A percentile compares a stretch with the other conserved stretches of the same genome.
These are phyloP conservation scores for Metarhizium brunneum DNA, from an alignment of 2,329 filamentous ascomycete species.

Conservation along the genomic window DNA sequence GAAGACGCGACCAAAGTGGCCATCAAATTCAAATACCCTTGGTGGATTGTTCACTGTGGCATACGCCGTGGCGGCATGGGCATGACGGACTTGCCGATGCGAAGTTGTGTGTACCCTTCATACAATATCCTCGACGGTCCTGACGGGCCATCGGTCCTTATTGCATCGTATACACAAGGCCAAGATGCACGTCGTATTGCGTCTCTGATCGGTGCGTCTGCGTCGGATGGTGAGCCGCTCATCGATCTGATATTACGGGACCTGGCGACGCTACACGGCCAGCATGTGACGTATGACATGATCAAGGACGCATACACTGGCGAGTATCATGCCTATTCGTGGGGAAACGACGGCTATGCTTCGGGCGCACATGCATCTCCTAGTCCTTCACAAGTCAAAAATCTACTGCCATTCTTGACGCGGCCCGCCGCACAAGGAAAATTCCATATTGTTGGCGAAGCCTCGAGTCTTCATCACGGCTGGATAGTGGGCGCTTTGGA, in stretches of 20 bases:
- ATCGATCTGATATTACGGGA: background rate
- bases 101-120: constrained; percentile 26
- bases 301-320: background rate
- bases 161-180: constrained; percentile 26
- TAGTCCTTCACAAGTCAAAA: background rate
- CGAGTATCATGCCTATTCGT: background rate
- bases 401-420: background rate
- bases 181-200: constrained; percentile 26
- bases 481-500: no score
- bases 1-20: constrained; percentile 22
- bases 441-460: background rate
- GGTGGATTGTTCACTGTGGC: constrained; percentile 19
- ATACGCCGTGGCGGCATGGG: constrained; percentile 20
- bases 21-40: constrained; percentile 23
- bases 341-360: background rate
- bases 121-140: constrained; percentile 20
- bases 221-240: background rate
- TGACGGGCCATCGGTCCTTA: constrained; percentile 19
- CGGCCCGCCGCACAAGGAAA: background rate
- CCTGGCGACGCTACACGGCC: background rate
- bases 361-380: no score
- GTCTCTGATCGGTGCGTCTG: constrained; percentile 7
- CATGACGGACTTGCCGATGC: constrained; percentile 21
- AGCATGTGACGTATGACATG: background rate
- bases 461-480: background rate